These are phyloP conservation scores for Stevia rebaudiana DNA, from an alignment of 140 eudicot genomes.

Conservation along the genomic window DNA sequence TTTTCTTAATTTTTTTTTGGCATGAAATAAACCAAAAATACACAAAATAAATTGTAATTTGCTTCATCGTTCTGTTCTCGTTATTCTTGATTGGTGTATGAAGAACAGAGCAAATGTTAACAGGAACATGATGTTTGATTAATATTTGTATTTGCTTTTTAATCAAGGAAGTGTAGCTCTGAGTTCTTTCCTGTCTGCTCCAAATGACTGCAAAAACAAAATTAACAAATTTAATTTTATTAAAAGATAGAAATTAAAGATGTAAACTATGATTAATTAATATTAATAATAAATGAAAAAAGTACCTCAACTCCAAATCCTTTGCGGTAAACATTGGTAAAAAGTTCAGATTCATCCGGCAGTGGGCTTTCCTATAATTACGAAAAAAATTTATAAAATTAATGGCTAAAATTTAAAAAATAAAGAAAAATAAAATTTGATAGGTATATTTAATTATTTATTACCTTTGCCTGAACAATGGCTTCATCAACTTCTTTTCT, in stretches of 20 bases:
- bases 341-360: constrained; percentile 82
- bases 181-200: constrained; percentile 83
- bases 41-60: constrained; percentile 20
- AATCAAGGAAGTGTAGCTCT: constrained; percentile 72
- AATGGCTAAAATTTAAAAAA: neutral
- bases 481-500: constrained; percentile 97
- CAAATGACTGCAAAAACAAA: constrained; percentile 57
- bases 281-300: no score
- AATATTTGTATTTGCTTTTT: constrained; percentile 6
- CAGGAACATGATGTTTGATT: neutral
- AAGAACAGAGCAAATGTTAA: neutral
- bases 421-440: neutral
- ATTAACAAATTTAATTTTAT: neutral
- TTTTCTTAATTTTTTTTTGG: neutral
- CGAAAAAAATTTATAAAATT: neutral
- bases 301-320: constrained; percentile 78
- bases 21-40: constrained; percentile 9
- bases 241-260: neutral
- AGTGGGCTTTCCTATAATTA: constrained; percentile 69
- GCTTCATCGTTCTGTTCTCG: constrained; percentile 23
- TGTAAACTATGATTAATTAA: neutral
- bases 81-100: constrained; percentile 25
- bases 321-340: constrained; percentile 78
- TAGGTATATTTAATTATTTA: no score
- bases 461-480: constrained; percentile 89